Base-by-base conservation (phyloP, 371 early-diverging fungal genomes). In the Synchytrium microbalum region DNA sequence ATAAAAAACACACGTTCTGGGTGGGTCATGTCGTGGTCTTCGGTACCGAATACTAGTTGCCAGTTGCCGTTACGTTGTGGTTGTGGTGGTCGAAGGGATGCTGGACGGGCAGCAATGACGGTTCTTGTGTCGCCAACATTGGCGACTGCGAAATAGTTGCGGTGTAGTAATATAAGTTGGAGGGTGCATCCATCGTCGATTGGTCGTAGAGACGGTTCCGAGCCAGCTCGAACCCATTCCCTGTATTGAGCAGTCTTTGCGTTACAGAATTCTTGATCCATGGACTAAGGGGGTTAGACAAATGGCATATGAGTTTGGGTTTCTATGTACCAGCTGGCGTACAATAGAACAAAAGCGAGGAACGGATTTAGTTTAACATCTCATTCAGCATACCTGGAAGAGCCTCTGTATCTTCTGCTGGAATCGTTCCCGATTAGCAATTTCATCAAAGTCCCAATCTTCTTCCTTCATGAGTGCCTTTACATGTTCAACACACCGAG, bases 71-170 rank as follows among this genome's bases (percentile, higher is more conserved):
- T 33, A 29, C 19, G 57, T 33, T 25, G 16, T 24, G 28, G 32
- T 3, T 10, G n/a, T 2, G 30, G 30, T 26, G 19, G 56, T 23
- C 28, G 63, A 27, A 56, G 54, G 33, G 30, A 61, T 51, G 26
- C 30, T 53, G 5, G 3, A 14, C 25, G 25, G 16, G 52, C 54
- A 23, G 61, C 71, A 14, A 81, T 53, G 2, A 90, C 80, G 0
- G 88, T 82, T n/a, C 92, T 82, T 25, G 88, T 87, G 69, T 92
- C 91, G 24, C 92, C 92, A 2, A 92, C 87, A 64, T 92, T 92
- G 61, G 84, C 69, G 71, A 87, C 88, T 54, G 89, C 80, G 16
- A 90, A 64, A 86, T 86, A 89, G n/a, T 82, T 84, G 57, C 80
- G 82, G 59, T 83, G 76, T 57, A 92, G 78, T 2, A 92, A 65